Conservation (phyloP, 805 yeast species). For the Jamesozyma lodderae region DNA sequence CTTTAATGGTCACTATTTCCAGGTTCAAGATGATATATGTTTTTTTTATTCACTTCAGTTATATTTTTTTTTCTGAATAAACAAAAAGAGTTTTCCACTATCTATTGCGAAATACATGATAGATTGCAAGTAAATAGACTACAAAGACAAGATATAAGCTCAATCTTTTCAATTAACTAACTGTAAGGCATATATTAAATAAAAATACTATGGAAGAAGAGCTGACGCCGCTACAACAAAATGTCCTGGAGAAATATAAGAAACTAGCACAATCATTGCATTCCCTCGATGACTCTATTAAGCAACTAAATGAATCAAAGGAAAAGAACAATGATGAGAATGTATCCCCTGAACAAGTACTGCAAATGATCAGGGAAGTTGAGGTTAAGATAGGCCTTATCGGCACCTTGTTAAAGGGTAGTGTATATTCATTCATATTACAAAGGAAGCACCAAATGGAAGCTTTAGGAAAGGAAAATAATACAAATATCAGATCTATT, state of each 20-base stretch:
- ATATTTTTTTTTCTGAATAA: no score
- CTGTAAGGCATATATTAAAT: no score
- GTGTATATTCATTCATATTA: constrained; percentile 55
- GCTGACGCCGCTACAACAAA: constrained; percentile 24
- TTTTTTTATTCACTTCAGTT: no score
- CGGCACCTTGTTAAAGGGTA: constrained; percentile 57
- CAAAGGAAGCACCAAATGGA: constrained; percentile 35
- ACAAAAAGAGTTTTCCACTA: no score
- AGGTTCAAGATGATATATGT: no score
- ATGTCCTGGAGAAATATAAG: constrained; percentile 25
- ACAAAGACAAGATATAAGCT: no score
- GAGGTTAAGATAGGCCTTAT: constrained; percentile 58
- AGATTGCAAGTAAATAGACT: no score
- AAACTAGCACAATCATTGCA: constrained; percentile 23
- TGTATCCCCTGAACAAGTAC: constrained; percentile 29
- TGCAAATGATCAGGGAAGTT: constrained; percentile 46
- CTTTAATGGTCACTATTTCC: no score
- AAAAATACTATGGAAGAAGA: no score
- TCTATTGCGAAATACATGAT: no score
- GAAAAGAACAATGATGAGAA: background rate
- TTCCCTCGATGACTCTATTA: constrained; percentile 23
- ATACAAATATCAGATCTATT: no score
- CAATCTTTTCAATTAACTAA: no score
- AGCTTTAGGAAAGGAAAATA: background rate
- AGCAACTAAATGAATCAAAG: constrained; percentile 14